Percentiles rank a stretch among this genome's conserved stretches.
Evolutionary conservation across 441 rosid species (phyloP).

Genomic region (Brassica balearica): DNA sequence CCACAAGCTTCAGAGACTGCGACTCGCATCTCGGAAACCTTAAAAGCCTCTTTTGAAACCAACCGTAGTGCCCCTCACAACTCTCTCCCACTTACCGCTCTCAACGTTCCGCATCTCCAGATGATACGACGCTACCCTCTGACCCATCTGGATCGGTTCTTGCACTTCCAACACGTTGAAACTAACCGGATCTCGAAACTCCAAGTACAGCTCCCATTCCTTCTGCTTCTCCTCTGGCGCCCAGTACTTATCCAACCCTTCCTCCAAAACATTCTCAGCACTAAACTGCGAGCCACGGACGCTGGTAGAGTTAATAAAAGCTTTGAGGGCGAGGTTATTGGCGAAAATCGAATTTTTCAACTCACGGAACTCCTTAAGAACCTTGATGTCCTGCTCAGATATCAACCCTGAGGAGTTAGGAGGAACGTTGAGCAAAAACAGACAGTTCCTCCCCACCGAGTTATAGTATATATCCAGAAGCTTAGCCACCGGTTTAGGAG

Average conservation of each 20-base stretch:
- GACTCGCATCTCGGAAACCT: conserved; percentile 57
- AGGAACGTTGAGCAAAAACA: conserved; percentile 76
- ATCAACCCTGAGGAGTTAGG: conserved; percentile 83
- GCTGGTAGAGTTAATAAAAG: conserved; percentile 58
- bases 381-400: conserved; percentile 68
- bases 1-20: conserved; percentile 63
- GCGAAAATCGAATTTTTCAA: conserved; percentile 65
- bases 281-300: conserved; percentile 56
- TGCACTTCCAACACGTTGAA: conserved; percentile 77
- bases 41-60: conserved; percentile 79
- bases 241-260: conserved; percentile 78
- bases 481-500: conserved; percentile 72
- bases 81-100: conserved; percentile 59
- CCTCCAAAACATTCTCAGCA: conserved; percentile 58
- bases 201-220: conserved; percentile 59
- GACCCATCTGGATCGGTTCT: conserved; percentile 96
- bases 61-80: conserved; percentile 68
- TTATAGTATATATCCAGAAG: conserved; percentile 80
- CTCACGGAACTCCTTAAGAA: conserved; percentile 66
- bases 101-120: conserved; percentile 48
- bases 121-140: conserved; percentile 66
- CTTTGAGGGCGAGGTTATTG: conserved; percentile 58
- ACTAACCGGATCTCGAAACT: conserved; percentile 54
- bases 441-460: conserved; percentile 82
- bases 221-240: conserved; percentile 69